A percentile compares a stretch with the other conserved stretches of the same genome.
Conservation (phyloP, 2,329 filamentous ascomycete species). For the Trichoderma polysporum region DNA sequence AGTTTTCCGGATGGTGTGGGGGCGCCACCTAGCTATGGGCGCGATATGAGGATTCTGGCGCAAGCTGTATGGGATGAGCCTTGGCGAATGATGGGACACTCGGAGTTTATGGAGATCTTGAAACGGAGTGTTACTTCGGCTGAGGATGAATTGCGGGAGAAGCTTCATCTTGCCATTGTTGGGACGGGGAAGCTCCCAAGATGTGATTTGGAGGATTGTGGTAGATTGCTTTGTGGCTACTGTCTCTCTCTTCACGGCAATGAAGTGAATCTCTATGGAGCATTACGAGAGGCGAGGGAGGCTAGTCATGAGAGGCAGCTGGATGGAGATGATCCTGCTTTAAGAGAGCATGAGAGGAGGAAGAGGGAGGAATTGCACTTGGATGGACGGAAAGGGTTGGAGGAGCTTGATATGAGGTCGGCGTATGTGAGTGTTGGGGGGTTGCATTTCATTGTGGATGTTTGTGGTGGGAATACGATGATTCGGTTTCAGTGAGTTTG, state of each 20-base stretch:
- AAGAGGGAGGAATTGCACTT: background rate
- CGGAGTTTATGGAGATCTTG: background rate
- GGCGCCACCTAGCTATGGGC: background rate
- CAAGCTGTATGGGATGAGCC: background rate
- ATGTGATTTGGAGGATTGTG: background rate
- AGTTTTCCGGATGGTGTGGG: background rate
- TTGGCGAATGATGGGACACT: background rate
- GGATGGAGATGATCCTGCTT: background rate
- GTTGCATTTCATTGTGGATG: conserved; percentile 18
- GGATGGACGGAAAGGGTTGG: background rate
- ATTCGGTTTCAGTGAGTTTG: conserved; percentile 16
- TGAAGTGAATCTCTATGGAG: background rate
- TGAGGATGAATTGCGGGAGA: background rate
- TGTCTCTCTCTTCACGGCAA: background rate
- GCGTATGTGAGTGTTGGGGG: conserved; percentile 12
- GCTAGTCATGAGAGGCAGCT: background rate
- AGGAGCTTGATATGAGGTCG: background rate
- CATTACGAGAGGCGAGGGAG: background rate
- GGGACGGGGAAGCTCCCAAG: background rate
- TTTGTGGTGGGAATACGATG: conserved; percentile 2
- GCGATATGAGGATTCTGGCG: background rate
- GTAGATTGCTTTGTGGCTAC: background rate
- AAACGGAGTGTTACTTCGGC: background rate
- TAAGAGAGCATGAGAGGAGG: background rate
- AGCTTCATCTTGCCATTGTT: background rate